Evolutionary conservation across 2,329 filamentous ascomycete genomes (phyloP), one percentile per base, ranked within the genome.

Genomic region (Paracoccidioides lutzii): DNA sequence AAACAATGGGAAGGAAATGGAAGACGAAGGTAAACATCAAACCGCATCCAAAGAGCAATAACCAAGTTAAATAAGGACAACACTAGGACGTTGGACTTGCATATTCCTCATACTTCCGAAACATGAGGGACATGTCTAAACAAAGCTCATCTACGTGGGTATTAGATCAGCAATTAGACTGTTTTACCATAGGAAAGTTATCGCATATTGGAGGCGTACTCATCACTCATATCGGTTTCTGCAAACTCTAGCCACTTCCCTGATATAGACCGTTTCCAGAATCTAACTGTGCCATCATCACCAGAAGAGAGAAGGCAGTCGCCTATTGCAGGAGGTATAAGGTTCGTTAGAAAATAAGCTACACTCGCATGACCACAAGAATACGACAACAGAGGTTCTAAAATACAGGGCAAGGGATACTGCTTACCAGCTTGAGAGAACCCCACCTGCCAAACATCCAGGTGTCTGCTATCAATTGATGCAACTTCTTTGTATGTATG

Each of bases 231-330:
- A 52, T 73, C 66, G 12, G 71, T 69, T 59, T 74, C 71, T 12
- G 71, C 71, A 56, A 69, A 74, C 56, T 74, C 72, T 14, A 74
- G 66, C 72, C 72, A 74, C 60, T 72, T 68, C n/a, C 71, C 71
- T 5, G 70, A 69, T 51, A 73, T 57, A 7, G 70, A 65, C 51
- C 70, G 70, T 58, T 73, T 74, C 72, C 72, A 74, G 55, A 74
- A 74, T 51, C 72, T 68, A 49, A 72, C 69, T 46, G 61, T 60
- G 4, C 71, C 72, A 58, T 74, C 72, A 46, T 74, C 72, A 2
- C 72, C 72, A 3, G 71, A 71, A 10, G 71, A 71, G 35, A 74
- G 71, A 12, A 74, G 66, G 43, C 70, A 73, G 54, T 74, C 72
- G 49, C 72, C 71, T 74, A 50, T 52, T n/a, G 35, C 37, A 7